Base-by-base conservation (phyloP, 2,329 filamentous ascomycete genomes). In the Microascus cirrosus region DNA sequence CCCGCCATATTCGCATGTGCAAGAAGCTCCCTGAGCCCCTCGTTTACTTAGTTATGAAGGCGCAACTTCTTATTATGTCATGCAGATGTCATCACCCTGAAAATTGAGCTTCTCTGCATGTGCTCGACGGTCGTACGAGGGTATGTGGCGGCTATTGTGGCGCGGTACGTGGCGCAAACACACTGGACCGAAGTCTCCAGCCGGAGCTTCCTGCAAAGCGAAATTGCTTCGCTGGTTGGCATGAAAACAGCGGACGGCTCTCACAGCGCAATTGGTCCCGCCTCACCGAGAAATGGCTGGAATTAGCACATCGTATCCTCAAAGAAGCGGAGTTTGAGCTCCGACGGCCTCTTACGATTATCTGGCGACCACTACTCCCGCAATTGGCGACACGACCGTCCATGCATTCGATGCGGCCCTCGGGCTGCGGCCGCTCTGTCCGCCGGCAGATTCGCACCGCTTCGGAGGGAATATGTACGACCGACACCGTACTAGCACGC, bases 391-490 rank as follows among this genome's bases (percentile, higher is more conserved):
- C 12, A 24, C 24, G 13, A 12, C 54, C 36, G 39, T 45, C 34
- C 25, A 48, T 53, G 42, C 53, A 7, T 15, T 56, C 50, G 52
- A 45, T 28, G 25, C 34, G 34, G 55, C 28, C 48, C 48, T 54
- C 25, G 20, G 36, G n/a, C 55, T 45, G 50, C 55, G 59, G 55
- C 52, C 56, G 58, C 56, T 55, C 56, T 51, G 70, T 71, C 63
- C 67, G 68, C 65, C 68, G 74, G 62, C 71, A 73, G 52, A 65
- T 75, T 50, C 62, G 67, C 51, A 63, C 71, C 22, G 63, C 72
- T 12, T 62, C 63, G 59, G 77, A 80, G 56, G 70, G 73, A 51
- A 65, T 84, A 62, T 86, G 83, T 81, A 76, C 86, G 61, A 77
- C 78, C 34, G 84, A 87, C 63, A 73, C 80, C 53, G 63, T 79